Percentiles rank a stretch among this genome's conserved stretches.
Evolutionary conservation across 768 basidiomycete genomes (phyloP).

Genomic region (Panaeolus papilionaceus): DNA sequence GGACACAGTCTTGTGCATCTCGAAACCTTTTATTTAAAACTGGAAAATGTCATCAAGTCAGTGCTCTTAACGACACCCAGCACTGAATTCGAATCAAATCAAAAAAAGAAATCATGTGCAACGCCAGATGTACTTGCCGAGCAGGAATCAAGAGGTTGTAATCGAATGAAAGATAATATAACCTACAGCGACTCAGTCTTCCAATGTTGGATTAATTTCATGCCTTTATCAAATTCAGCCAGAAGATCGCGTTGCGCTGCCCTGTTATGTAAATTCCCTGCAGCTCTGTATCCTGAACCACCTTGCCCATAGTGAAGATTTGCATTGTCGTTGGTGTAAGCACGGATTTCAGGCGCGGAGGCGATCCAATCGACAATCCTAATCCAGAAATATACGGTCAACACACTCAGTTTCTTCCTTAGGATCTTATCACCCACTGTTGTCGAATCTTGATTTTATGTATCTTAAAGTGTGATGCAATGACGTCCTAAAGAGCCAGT

Average conservation of each 20-base stretch:
- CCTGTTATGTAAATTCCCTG: background rate
- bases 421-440: constrained; percentile 38
- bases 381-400: constrained; percentile 8
- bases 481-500: constrained; percentile 47
- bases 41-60: background rate
- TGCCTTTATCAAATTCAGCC: constrained; percentile 43
- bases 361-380: constrained; percentile 31
- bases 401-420: background rate
- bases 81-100: background rate
- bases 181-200: constrained; percentile 20
- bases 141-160: constrained; percentile 10
- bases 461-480: constrained; percentile 53
- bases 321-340: constrained; percentile 6
- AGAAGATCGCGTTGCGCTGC: constrained; percentile 36
- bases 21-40: background rate
- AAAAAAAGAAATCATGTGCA: background rate
- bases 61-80: too few relatives aligned
- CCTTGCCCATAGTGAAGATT: background rate
- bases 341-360: constrained; percentile 19
- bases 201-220: constrained; percentile 39
- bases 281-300: background rate
- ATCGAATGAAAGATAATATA: constrained; percentile 8
- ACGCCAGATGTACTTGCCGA: background rate
- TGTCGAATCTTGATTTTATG: constrained; percentile 46
- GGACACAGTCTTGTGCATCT: background rate